These are phyloP conservation scores for Ampelomyces quisqualis DNA, from an alignment of 2,329 filamentous ascomycete genomes.

Conservation along the genomic window DNA sequence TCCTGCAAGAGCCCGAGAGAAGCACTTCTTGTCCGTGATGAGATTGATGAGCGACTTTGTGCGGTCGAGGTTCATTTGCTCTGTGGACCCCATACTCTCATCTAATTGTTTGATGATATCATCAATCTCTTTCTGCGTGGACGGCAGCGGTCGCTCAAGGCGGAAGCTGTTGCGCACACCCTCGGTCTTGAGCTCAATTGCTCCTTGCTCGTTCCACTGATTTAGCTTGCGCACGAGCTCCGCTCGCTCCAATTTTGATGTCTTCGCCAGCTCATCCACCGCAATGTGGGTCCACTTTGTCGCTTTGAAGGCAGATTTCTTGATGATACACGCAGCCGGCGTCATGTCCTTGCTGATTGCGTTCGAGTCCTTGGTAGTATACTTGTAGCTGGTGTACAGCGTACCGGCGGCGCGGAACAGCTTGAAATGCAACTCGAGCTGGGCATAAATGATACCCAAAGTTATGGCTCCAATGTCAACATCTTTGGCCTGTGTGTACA, in stretches of 20 bases:
- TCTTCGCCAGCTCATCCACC: conserved; percentile 45
- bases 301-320: conserved; percentile 44
- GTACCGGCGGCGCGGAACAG: conserved; percentile 58
- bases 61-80: conserved; percentile 56
- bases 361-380: conserved; percentile 39
- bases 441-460: conserved; percentile 58
- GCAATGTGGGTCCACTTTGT: conserved; percentile 53
- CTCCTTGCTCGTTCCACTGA: conserved; percentile 52
- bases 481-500: conserved; percentile 49
- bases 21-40: conserved; percentile 55
- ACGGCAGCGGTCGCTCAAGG: conserved; percentile 52
- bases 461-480: conserved; percentile 57
- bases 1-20: conserved; percentile 54
- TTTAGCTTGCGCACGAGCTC: conserved; percentile 59
- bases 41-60: conserved; percentile 55
- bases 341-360: conserved; percentile 44
- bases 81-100: conserved; percentile 53
- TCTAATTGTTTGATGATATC: conserved; percentile 53
- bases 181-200: conserved; percentile 54
- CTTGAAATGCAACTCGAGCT: conserved; percentile 60
- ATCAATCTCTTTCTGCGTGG: conserved; percentile 46
- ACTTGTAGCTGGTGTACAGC: conserved; percentile 59
- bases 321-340: conserved; percentile 50
- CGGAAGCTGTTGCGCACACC: conserved; percentile 59
- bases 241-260: conserved; percentile 42